These are phyloP conservation scores for Metarhizium brunneum DNA, from an alignment of 2,329 filamentous ascomycete species.

Conservation along the genomic window DNA sequence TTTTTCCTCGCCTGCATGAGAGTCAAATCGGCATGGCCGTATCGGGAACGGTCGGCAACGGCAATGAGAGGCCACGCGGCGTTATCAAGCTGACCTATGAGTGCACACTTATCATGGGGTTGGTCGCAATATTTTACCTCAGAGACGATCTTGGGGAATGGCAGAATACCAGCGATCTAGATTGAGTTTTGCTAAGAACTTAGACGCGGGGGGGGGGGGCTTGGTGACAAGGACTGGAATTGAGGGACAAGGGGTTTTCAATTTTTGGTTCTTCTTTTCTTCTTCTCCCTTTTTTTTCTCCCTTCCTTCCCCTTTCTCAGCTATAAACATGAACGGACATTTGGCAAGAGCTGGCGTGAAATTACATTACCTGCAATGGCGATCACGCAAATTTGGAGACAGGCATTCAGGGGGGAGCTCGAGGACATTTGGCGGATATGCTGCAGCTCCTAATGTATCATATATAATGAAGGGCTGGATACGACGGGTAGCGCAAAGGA, in stretches of 20 bases:
- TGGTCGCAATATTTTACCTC: background rate
- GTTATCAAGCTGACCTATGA: background rate
- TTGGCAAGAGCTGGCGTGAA: background rate
- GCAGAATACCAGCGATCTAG: background rate
- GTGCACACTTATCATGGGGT: background rate
- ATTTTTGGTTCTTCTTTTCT: background rate
- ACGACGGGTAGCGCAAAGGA: background rate
- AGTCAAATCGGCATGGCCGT: background rate
- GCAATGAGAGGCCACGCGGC: background rate
- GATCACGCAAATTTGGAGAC: background rate
- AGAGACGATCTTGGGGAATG: background rate
- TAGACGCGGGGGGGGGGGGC: background rate
- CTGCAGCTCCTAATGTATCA: constrained; percentile 5
- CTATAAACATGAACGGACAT: background rate
- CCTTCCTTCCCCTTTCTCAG: background rate
- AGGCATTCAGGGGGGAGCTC: background rate
- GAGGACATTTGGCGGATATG: background rate
- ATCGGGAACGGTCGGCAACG: background rate
- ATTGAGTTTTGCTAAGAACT: background rate
- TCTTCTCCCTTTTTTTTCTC: background rate
- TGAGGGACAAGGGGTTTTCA: background rate
- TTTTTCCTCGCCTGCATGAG: background rate
- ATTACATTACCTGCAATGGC: background rate
- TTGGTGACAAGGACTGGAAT: background rate
- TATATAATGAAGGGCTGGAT: background rate